A percentile compares a stretch with the other conserved stretches of the same genome.
Conservation (phyloP, 176 grass and related monocot species). For the sorghum (Sorghum bicolor) region DNA sequence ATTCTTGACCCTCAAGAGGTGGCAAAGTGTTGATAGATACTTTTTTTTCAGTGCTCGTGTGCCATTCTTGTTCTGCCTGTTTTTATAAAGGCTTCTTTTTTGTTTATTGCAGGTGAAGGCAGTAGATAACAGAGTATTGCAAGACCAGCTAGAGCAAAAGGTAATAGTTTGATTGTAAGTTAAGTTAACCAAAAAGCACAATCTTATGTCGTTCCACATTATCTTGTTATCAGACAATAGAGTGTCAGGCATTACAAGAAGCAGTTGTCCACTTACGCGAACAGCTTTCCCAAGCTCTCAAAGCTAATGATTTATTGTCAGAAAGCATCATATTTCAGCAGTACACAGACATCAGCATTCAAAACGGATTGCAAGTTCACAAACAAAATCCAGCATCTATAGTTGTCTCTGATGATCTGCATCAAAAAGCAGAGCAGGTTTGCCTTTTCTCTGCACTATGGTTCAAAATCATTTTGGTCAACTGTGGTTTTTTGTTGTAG, state of each 20-base stretch:
- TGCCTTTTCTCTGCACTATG: constrained; percentile 25
- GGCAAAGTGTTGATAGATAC: neutral
- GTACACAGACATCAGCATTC: neutral
- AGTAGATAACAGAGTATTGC: constrained; percentile 82
- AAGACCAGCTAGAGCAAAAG: constrained; percentile 66
- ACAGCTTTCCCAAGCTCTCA: constrained; percentile 52
- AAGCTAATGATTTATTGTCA: constrained; percentile 45
- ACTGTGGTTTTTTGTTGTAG: neutral
- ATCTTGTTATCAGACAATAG: constrained; percentile 44
- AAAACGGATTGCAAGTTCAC: constrained; percentile 29
- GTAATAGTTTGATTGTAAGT: constrained; percentile 31
- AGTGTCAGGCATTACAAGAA: constrained; percentile 61
- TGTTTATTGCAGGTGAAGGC: constrained; percentile 60
- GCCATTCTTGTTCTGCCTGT: neutral
- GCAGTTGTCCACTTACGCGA: constrained; percentile 50
- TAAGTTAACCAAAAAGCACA: constrained; percentile 8
- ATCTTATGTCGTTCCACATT: constrained; percentile 8
- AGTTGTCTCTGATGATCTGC: constrained; percentile 37
- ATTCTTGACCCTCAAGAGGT: neutral
- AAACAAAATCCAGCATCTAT: constrained; percentile 22
- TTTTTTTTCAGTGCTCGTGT: neutral
- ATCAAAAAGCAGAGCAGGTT: constrained; percentile 43
- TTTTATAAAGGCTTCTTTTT: constrained; percentile 4
- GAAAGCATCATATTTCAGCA: constrained; percentile 23
- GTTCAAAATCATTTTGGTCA: neutral